These are phyloP conservation scores for Talaromyces sp. DNA, from an alignment of 2,329 filamentous ascomycete species.

Conservation along the genomic window DNA sequence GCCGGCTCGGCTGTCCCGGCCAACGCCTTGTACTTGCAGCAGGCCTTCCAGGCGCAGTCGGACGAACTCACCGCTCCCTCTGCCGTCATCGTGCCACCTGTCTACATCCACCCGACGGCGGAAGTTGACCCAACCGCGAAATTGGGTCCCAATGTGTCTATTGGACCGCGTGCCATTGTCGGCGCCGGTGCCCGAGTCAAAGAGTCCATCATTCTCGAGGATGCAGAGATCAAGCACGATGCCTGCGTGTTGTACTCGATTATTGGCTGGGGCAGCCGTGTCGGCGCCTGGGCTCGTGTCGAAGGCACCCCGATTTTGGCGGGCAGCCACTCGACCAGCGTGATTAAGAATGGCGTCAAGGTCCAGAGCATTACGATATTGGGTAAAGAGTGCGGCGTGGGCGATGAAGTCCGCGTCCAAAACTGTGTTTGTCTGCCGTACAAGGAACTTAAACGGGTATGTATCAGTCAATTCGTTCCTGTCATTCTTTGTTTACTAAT, in stretches of 20 bases:
- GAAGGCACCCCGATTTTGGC: constrained; percentile 88
- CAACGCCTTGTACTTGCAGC: constrained; percentile 92
- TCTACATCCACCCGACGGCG: constrained; percentile 91
- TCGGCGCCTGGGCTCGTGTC: constrained; percentile 96
- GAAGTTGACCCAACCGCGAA: constrained; percentile 91
- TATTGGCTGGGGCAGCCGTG: constrained; percentile 91
- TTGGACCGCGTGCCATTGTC: constrained; percentile 80
- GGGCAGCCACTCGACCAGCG: constrained; percentile 83
- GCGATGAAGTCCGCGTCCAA: constrained; percentile 90
- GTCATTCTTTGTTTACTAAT: constrained; percentile 22
- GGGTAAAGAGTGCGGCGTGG: constrained; percentile 91
- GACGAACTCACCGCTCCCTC: constrained; percentile 77
- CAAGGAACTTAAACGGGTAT: constrained; percentile 93
- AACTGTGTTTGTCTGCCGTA: constrained; percentile 97
- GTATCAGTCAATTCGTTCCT: constrained; percentile 28
- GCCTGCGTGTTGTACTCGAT: constrained; percentile 93
- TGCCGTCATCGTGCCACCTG: constrained; percentile 81
- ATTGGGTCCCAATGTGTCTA: constrained; percentile 92
- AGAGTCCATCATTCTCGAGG: constrained; percentile 92
- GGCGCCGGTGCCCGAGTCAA: constrained; percentile 88
- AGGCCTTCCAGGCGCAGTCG: constrained; percentile 78
- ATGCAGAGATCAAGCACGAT: constrained; percentile 93
- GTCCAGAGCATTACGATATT: constrained; percentile 97
- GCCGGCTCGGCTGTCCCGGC: constrained; percentile 94
- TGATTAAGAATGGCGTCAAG: constrained; percentile 96